Conservation (phyloP, 2,329 filamentous ascomycete species). For the Colletotrichum shisoi region DNA sequence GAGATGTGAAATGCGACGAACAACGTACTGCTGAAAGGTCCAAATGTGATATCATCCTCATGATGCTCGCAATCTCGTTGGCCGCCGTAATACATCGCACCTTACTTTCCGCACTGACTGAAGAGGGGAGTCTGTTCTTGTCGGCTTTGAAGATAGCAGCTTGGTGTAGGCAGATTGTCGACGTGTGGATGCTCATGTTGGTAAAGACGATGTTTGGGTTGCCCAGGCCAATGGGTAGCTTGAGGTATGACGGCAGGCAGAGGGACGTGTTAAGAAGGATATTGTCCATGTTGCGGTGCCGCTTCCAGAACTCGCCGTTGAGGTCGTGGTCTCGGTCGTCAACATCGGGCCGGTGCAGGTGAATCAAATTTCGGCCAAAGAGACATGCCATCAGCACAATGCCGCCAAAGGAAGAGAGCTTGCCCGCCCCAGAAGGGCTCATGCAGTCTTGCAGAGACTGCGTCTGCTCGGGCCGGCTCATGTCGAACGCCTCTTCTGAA, state of each 20-base stretch:
- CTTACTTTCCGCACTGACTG: constrained; percentile 88
- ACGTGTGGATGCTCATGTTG: constrained; percentile 97
- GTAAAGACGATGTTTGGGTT: constrained; percentile 89
- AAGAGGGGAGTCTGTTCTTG: constrained; percentile 78
- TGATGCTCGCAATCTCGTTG: constrained; percentile 91
- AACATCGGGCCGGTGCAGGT: constrained; percentile 84
- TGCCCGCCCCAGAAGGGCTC: constrained; percentile 73
- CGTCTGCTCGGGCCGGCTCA: constrained; percentile 77
- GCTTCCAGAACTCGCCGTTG: constrained; percentile 94
- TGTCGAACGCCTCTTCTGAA: constrained; percentile 84
- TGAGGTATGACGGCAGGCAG: constrained; percentile 79
- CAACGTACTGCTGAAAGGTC: constrained; percentile 79
- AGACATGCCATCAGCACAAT: constrained; percentile 86
- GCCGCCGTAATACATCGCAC: constrained; percentile 91
- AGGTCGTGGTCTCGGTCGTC: constrained; percentile 86
- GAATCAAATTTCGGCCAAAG: constrained; percentile 88
- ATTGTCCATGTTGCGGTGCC: constrained; percentile 88
- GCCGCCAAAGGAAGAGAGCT: constrained; percentile 79
- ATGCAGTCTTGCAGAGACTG: constrained; percentile 74
- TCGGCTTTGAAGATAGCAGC: constrained; percentile 98
- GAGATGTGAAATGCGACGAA: background rate
- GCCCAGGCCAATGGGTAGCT: constrained; percentile 76
- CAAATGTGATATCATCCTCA: constrained; percentile 92
- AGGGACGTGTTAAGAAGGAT: constrained; percentile 87
- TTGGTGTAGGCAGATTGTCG: constrained; percentile 96